Base-by-base conservation (phyloP, 2,329 filamentous ascomycete species). In the Xylariales sp. region DNA sequence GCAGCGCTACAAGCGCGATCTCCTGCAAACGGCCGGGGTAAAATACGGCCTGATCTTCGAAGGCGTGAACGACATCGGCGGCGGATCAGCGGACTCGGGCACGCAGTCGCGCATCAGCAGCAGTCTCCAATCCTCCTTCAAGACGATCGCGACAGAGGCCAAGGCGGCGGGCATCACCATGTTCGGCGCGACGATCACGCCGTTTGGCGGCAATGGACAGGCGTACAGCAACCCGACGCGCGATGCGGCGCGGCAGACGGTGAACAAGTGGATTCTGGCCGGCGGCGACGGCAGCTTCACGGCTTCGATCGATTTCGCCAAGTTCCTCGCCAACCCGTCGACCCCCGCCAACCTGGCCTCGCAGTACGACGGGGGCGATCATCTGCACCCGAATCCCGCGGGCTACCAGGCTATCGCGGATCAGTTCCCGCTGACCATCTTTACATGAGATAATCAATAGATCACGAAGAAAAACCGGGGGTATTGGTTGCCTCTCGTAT, bases 41-140 rank as follows among this genome's bases (percentile, higher is more conserved):
- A 82, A 82, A 71, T 91, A 89, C 73, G 86, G 86, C 28, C 84
- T 92, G 80, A 82, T 91, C 45, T 92, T 91, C 75, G 87, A 90
- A 76, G 89, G 90, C 23, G 88, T 92, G 34, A 91, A 91, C 73
- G 90, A 92, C 73, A 91, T 92, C 64, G 90, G 89, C 3, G 80
- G 77, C 1, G 84, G 82, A 0, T 78, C 79, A 1, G 73, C 83
- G 0, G 84, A 85, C 28, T 54, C 78, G 0, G 77, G 75, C 0
- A 81, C 83, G 0, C 89, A 90, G 72, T 77, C 77, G 3, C 73
- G 77, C 3, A 79, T 89, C 9, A 86, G 83, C 14, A 82, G 84
- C 60, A 73, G 78, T 2, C 78, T 92, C 2, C 85, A 87, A 43
- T 80, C 81, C n/a, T 87, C 87, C 0, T 91, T 87, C 74, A 78